Base-by-base conservation (phyloP, 179 eudicot species). In the Kewa caespitosa region DNA sequence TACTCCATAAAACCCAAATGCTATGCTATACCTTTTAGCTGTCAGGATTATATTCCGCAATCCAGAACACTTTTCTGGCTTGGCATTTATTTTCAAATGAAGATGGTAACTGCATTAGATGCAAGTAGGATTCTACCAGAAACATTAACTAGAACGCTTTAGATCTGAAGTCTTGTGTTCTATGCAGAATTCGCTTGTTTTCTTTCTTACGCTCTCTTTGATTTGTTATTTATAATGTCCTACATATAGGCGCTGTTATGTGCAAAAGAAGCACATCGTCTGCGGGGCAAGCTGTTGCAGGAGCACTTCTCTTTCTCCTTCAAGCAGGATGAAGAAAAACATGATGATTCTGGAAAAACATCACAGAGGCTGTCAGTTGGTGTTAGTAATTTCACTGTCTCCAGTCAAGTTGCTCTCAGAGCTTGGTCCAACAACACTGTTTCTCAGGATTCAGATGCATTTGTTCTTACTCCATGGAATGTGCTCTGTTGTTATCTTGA, bases 401-500 rank as follows among this genome's bases (percentile, higher is more conserved):
- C 61, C 60, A 67, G 72, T 83, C 75, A 84, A 76, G 85, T 70
- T 42, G 91, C 93, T 71, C 73, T 80, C 38, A 76, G 77, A 66
- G 81, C 84, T 74, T 91, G 96, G 96, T 78, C 80, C 22, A 63
- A 38, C 67, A 78, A 72, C 64, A 59, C 72, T 64, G 70, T 60
- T 46, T 72, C 81, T 73, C 70, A 69, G 55, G 81, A 87, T 50
- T 79, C 84, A 68, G 91, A 90, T 70, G 78, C 80, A 72, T 76
- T 81, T 64, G 64, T 85, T 74, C 90, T 93, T 76, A 91, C 97
- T 75, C 94, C 98, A 25, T 96, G 99, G 99, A 96, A 88, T 84
- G 89, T 90, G 73, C 97, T 95, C 60, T 85, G 84, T 50, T 85
- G 98, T 85, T 93, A 89, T 80, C 98, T 96, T 74, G 98, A 96